These are phyloP conservation scores for Termitomyces sp. DNA, from an alignment of 768 basidiomycete species.

Conservation along the genomic window DNA sequence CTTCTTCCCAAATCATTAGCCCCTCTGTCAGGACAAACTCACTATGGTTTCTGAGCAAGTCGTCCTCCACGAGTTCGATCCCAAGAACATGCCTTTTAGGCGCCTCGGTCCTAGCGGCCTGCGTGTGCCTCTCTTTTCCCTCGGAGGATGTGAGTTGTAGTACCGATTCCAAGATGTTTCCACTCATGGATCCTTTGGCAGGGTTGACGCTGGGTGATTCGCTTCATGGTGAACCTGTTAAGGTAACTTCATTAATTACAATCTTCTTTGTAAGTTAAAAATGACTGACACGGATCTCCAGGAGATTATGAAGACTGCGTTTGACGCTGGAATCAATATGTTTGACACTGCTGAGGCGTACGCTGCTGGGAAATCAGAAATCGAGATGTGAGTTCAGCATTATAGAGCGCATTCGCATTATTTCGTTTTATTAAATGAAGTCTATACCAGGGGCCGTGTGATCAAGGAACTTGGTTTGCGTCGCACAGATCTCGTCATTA, in stretches of 20 bases:
- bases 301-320: constrained; percentile 76
- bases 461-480: constrained; percentile 67
- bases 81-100: constrained; percentile 54
- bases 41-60: constrained; percentile 6
- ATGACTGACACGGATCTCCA: constrained; percentile 16
- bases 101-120: constrained; percentile 56
- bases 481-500: constrained; percentile 64
- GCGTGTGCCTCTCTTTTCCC: constrained; percentile 59
- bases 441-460: constrained; percentile 49
- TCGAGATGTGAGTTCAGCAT: constrained; percentile 50
- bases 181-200: constrained; percentile 1
- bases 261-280: not conserved
- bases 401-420: not conserved
- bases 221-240: constrained; percentile 66
- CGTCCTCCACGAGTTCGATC: constrained; percentile 30
- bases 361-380: constrained; percentile 62
- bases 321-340: constrained; percentile 73
- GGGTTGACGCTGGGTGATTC: constrained; percentile 61
- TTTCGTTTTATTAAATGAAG: not conserved
- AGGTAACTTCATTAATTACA: constrained; percentile 25
- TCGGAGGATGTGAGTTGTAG: constrained; percentile 50
- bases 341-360: constrained; percentile 70
- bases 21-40: not conserved
- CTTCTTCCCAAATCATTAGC: not conserved
- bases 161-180: not conserved